Evolutionary conservation across 768 basidiomycete genomes (phyloP), one percentile per base, ranked within the genome.

Genomic region (Rhizopogon vulgaris): DNA sequence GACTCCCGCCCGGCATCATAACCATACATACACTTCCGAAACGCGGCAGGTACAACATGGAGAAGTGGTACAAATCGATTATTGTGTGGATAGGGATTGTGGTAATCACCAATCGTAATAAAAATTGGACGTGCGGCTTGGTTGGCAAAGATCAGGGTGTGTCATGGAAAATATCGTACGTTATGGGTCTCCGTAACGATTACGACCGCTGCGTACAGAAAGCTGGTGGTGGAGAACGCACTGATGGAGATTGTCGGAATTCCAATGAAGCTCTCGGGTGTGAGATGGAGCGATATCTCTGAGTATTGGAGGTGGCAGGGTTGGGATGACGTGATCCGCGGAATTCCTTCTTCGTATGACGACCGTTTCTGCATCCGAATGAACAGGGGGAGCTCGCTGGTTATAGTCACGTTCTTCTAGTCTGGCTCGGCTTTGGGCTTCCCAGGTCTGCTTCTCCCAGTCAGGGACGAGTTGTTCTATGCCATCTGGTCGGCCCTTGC

Each of bases 391-490:
- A 25, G 24, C 6, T 50, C 42, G 51, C 25, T 51, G 47, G 50
- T 49, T 51, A 51, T 52, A 50, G 49, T 38, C 49, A 37, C 28
- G 14, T 6, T 36, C 24, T 30, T 48, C 24, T 51, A 37, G 24
- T 27, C 32, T 22, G 22, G 22, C 22, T 32, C 18, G 22, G 18
- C 62, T 71, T 74, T 22, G 22, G 60, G 76, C 70, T 58, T 82
- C 78, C 82, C 83, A 86, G 58, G 72, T 77, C 45, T 77, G 70
- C 54, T 77, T 78, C 60, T 80, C 74, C 77, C 79, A 82, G 68
- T 88, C 85, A 0, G 79, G 79, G 27, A 84, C 71, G 66, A 87
- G 65, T 51, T 78, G 75, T 63, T 87, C 85, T 30, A 67, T 61
- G 25, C 72, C 73, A 28, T 51, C 54, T 8, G 54, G 52, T 6